Evolutionary conservation across 345 rosid species (phyloP).

Genomic region (Linum trigynum): DNA sequence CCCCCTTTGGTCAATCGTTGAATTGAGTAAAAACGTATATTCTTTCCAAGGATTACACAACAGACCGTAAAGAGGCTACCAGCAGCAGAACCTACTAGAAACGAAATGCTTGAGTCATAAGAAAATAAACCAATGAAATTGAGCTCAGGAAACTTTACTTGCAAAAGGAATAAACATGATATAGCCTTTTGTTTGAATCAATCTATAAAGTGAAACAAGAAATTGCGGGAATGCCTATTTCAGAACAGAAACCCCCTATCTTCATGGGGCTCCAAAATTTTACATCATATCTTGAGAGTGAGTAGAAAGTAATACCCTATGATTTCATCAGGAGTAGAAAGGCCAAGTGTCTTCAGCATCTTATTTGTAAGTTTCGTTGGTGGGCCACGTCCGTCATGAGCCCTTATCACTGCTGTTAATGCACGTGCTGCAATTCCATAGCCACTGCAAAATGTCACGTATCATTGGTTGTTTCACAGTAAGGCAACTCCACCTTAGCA

Average conservation of each 20-base stretch:
- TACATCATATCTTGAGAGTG: background rate
- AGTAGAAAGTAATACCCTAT: background rate
- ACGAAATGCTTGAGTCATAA: no score
- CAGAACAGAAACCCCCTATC: background rate
- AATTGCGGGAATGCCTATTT: background rate
- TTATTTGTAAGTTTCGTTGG: background rate
- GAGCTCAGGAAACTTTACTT: no score
- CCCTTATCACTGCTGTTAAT: slow-evolving; percentile 5
- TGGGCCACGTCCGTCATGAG: slow-evolving; percentile 7
- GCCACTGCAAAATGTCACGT: background rate
- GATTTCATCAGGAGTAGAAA: slow-evolving; percentile 1
- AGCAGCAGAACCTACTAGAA: no score
- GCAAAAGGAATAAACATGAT: no score
- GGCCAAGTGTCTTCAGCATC: background rate
- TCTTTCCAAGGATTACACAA: background rate
- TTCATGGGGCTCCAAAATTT: background rate
- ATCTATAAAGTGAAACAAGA: background rate
- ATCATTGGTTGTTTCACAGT: background rate
- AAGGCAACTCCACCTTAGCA: background rate
- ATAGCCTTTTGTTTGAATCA: no score
- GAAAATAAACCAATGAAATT: no score
- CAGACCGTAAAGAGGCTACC: no score
- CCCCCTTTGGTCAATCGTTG: background rate
- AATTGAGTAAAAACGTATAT: background rate
- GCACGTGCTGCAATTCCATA: slow-evolving; percentile 1